Conservation (phyloP, 2,329 filamentous ascomycete species). For the Aureobasidium sp. region DNA sequence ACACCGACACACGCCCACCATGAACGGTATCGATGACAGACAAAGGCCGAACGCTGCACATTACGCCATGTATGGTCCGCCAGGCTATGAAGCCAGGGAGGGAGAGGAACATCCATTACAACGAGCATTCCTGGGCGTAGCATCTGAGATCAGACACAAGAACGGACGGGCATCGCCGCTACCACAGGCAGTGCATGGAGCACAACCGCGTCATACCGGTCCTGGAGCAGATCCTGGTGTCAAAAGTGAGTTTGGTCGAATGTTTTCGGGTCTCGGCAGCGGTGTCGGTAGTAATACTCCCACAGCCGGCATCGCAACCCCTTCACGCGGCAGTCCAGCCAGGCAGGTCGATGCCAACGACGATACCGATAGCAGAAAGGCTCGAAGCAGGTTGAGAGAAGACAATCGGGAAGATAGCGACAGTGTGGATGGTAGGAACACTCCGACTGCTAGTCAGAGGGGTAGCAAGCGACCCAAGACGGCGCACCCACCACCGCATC, state of each 20-base stretch:
- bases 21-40: conserved; percentile 1
- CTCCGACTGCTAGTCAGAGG: conserved; percentile 44
- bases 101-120: conserved; percentile 26
- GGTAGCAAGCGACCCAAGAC: conserved; percentile 57
- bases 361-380: conserved; percentile 16
- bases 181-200: conserved; percentile 89
- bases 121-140: conserved; percentile 65
- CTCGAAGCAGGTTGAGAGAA: conserved; percentile 2
- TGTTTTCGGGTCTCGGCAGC: conserved; percentile 87
- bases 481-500: conserved; percentile 47
- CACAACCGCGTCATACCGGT: conserved; percentile 71
- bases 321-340: conserved; percentile 34
- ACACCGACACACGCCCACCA: conserved; percentile 5
- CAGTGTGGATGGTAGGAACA: conserved; percentile 29
- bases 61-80: conserved; percentile 2
- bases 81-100: conserved; percentile 9
- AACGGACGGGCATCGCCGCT: conserved; percentile 80
- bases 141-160: conserved; percentile 67
- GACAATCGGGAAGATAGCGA: conserved; percentile 29
- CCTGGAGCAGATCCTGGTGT: conserved; percentile 80
- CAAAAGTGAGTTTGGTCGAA: conserved; percentile 89
- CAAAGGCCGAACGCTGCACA: not conserved
- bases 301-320: conserved; percentile 44
- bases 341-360: conserved; percentile 26
- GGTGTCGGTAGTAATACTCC: conserved; percentile 52